Conservation (phyloP, 306 rosid species). For the Cicer yamashitae region DNA sequence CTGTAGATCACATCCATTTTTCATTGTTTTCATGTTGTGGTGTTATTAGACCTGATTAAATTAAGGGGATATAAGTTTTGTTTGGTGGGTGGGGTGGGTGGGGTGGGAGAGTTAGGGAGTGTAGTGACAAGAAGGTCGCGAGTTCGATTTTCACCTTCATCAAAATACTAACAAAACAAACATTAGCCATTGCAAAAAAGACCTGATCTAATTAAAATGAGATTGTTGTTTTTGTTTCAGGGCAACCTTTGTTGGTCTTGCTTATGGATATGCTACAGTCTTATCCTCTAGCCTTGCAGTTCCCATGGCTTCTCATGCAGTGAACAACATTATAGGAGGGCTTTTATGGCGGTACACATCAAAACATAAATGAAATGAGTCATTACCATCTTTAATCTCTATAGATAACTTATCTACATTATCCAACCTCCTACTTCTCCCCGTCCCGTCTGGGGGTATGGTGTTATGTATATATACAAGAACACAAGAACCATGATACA, state of each 20-base stretch:
- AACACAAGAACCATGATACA: not conserved
- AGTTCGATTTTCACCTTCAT: too few relatives aligned
- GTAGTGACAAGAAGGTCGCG: too few relatives aligned
- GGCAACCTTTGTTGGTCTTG: conserved; percentile 93
- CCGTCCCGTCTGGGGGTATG: not conserved
- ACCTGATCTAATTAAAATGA: conserved; percentile 30
- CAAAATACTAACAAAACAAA: too few relatives aligned
- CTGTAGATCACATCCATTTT: conserved; percentile 7
- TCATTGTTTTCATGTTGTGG: not conserved
- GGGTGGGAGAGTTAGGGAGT: too few relatives aligned
- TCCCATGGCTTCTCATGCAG: conserved; percentile 89
- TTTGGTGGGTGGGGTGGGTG: too few relatives aligned
- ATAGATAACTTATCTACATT: conserved; percentile 16
- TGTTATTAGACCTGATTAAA: conserved; percentile 29
- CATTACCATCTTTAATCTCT: conserved; percentile 31
- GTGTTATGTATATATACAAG: not conserved
- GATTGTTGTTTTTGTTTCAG: conserved; percentile 58
- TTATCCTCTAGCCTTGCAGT: conserved; percentile 76
- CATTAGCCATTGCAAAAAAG: too few relatives aligned
- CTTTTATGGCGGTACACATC: conserved; percentile 72
- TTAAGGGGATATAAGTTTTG: not conserved
- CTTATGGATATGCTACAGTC: conserved; percentile 84
- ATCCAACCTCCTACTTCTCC: not conserved
- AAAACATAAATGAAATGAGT: conserved; percentile 35
- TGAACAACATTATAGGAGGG: conserved; percentile 86